These are phyloP conservation scores for Lathyrus tuberosus DNA, from an alignment of 306 rosid genomes.

Conservation along the genomic window DNA sequence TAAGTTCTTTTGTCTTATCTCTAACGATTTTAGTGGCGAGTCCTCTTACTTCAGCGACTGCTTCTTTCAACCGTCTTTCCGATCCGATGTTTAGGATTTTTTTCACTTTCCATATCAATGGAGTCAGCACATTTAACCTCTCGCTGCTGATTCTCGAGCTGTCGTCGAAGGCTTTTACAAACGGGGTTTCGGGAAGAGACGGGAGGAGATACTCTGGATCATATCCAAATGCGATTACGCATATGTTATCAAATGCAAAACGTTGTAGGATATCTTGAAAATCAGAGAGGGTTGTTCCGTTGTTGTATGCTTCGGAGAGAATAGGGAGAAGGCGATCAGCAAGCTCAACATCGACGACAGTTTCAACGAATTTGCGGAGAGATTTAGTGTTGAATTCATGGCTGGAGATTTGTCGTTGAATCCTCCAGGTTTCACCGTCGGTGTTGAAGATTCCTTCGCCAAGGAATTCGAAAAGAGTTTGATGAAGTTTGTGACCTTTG, in stretches of 20 bases:
- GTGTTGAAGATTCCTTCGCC: constrained; percentile 67
- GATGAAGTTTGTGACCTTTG: no score
- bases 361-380: constrained; percentile 52
- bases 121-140: constrained; percentile 33
- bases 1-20: no score
- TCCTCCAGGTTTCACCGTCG: constrained; percentile 59
- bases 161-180: constrained; percentile 62
- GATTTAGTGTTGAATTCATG: constrained; percentile 58
- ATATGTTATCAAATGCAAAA: no score
- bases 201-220: constrained; percentile 42
- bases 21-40: no score
- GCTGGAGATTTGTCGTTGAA: constrained; percentile 63
- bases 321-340: constrained; percentile 57
- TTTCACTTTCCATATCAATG: neutral
- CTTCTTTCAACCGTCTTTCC: no score
- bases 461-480: constrained; percentile 40
- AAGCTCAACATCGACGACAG: constrained; percentile 54
- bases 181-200: constrained; percentile 48
- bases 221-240: no score
- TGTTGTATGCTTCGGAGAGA: constrained; percentile 21
- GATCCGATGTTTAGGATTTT: constrained; percentile 54
- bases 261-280: no score
- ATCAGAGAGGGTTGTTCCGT: no score
- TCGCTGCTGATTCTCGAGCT: constrained; percentile 42
- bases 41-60: no score